Percentiles rank a stretch among this genome's conserved stretches.
Evolutionary conservation across 2,329 filamentous ascomycete species (phyloP).

Genomic region (Aspergillus sp.): DNA sequence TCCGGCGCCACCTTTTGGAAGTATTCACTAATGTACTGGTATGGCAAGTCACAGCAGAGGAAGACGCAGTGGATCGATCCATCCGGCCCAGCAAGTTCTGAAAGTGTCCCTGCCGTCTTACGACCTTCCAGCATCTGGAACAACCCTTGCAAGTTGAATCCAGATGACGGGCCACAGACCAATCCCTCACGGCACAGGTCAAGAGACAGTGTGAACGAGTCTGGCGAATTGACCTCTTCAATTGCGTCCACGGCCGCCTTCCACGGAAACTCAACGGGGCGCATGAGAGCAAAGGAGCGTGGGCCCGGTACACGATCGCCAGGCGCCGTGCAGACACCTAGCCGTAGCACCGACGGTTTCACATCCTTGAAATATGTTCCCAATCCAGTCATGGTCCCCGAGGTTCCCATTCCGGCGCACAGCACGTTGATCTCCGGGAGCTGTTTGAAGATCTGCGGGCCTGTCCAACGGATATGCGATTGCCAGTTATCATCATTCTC

Average conservation of each 20-base stretch:
- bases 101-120: slow-evolving; percentile 43
- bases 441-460: slow-evolving; percentile 54
- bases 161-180: slow-evolving; percentile 58
- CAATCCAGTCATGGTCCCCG: slow-evolving; percentile 48
- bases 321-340: slow-evolving; percentile 52
- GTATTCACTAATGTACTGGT: slow-evolving; percentile 59
- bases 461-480: slow-evolving; percentile 55
- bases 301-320: slow-evolving; percentile 58
- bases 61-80: slow-evolving; percentile 53
- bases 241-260: slow-evolving; percentile 50
- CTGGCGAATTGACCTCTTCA: slow-evolving; percentile 52
- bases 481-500: slow-evolving; percentile 44
- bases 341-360: slow-evolving; percentile 37
- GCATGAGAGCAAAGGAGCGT: slow-evolving; percentile 47
- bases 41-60: slow-evolving; percentile 59
- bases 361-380: slow-evolving; percentile 46
- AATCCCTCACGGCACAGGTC: slow-evolving; percentile 54
- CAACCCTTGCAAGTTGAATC: slow-evolving; percentile 53
- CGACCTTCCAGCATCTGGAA: slow-evolving; percentile 47
- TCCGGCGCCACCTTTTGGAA: slow-evolving; percentile 51
- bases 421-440: slow-evolving; percentile 54
- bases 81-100: slow-evolving; percentile 40
- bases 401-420: slow-evolving; percentile 55
- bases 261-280: slow-evolving; percentile 56
- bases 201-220: slow-evolving; percentile 52